Base-by-base conservation (phyloP, 768 basidiomycete genomes). In the Sporobolomyces pararoseus region DNA sequence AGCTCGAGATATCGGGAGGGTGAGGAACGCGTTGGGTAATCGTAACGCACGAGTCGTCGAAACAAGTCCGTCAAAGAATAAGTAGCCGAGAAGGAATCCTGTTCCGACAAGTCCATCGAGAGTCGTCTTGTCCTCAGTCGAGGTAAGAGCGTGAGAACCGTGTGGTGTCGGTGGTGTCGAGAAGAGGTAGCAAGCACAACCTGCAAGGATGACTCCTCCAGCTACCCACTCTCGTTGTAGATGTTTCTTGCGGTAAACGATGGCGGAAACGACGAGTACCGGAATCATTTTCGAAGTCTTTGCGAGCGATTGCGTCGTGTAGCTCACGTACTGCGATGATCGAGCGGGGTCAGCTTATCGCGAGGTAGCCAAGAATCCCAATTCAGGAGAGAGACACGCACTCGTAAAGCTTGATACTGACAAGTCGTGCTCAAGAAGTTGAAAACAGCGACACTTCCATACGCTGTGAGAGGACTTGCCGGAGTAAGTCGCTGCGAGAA, bases 221-320 rank as follows among this genome's bases (percentile, higher is more conserved):
- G 74, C 71, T 3, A 73, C 61, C 70, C 75, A 77, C 42, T 77
- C 75, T 21, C 66, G 46, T 27, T 39, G 13, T 23, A 60, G 37
- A 59, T 75, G 64, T 27, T 50, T 60, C 66, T 77, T 77, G 50
- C 66, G 68, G 31, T 65, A 77, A 29, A 77, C 63, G 29, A 72
- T 25, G 0, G 63, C 61, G 17, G 72, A 72, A 32, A 77, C 72
- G 23, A 77, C 63, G 47, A 77, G 71, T n/a, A 77, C 76, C 23
- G 76, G 76, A 31, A 75, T 63, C 75, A 75, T 77, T 59, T 77
- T 77, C 37, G 60, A 49, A n/a, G 65, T 68, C 53, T 77, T 77
- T 47, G 76, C 59, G 32, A 76, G 64, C 7, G 70, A 67, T 53
- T 76, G 75, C 0, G 73, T 76, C 44, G 73, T 74, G 60, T 70